Evolutionary conservation across 2,329 filamentous ascomycete species (phyloP).

Genomic region (Ophiocordyceps polyrhachis-furcata): DNA sequence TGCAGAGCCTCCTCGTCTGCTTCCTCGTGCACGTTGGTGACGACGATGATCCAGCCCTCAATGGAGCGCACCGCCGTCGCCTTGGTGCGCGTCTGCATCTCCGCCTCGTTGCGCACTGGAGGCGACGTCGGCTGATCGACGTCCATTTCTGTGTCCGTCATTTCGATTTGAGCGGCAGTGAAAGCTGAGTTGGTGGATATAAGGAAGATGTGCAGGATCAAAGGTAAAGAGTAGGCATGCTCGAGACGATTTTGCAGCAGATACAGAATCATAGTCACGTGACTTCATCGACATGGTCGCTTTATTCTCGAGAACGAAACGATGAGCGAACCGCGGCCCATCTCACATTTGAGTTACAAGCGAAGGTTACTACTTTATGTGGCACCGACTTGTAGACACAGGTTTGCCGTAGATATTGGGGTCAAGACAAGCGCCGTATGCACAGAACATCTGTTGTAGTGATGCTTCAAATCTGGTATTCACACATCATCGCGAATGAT

Average conservation of each 20-base stretch:
- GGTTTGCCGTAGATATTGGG: too few relatives aligned
- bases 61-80: slow-evolving; percentile 72
- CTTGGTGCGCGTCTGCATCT: slow-evolving; percentile 54
- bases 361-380: too few relatives aligned
- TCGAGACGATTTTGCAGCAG: not conserved
- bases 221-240: not conserved
- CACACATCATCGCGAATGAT: slow-evolving; percentile 7
- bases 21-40: slow-evolving; percentile 77
- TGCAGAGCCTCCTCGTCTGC: slow-evolving; percentile 68
- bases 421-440: too few relatives aligned
- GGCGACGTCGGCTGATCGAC: slow-evolving; percentile 24
- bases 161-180: slow-evolving; percentile 7
- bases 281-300: not conserved
- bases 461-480: not conserved
- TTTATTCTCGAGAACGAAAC: not conserved
- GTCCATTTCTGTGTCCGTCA: slow-evolving; percentile 42
- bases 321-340: too few relatives aligned
- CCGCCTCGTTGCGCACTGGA: slow-evolving; percentile 31
- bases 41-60: slow-evolving; percentile 77
- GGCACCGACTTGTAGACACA: too few relatives aligned
- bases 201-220: not conserved
- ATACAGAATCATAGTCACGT: not conserved
- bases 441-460: too few relatives aligned
- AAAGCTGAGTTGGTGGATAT: not conserved
- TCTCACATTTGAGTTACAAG: too few relatives aligned